These are phyloP conservation scores for Withania somnifera DNA, from an alignment of 305 asterid genomes.

Conservation along the genomic window DNA sequence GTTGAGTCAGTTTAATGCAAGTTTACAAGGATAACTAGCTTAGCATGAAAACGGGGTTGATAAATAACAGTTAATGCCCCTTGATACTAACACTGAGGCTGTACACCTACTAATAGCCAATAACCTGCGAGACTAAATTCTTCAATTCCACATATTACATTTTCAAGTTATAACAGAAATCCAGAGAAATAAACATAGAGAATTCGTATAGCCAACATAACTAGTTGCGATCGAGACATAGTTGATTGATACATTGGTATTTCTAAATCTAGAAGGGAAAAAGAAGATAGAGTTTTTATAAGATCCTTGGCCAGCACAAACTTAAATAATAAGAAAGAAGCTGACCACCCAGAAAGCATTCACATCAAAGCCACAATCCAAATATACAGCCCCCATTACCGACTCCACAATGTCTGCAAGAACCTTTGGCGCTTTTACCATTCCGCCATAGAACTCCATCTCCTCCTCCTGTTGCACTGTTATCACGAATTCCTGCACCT, in stretches of 20 bases:
- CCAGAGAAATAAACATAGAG: neutral
- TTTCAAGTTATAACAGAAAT: neutral
- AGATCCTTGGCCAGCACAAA: neutral
- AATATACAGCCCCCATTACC: conserved; percentile 24
- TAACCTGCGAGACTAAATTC: neutral
- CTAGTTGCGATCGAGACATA: neutral
- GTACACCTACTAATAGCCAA: neutral
- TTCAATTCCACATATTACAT: neutral
- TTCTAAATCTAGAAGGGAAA: neutral
- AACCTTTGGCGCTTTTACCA: conserved; percentile 67
- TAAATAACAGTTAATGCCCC: neutral
- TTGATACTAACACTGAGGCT: neutral
- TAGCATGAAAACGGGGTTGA: neutral
- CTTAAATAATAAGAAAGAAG: neutral
- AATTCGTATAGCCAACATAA: neutral
- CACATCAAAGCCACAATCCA: conserved; percentile 25
- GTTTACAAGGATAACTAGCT: neutral
- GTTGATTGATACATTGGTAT: neutral
- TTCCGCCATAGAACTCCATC: conserved; percentile 55
- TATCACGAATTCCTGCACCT: conserved; percentile 56
- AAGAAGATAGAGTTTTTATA: neutral
- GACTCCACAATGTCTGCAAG: conserved; percentile 32
- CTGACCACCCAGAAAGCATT: conserved; percentile 21
- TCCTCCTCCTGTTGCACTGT: conserved; percentile 38
- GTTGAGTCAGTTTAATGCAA: neutral